phyloP scores from a whole-genome alignment of 495 filamentous ascomycete species.

The Aspergillus cavernicola region DNA sequence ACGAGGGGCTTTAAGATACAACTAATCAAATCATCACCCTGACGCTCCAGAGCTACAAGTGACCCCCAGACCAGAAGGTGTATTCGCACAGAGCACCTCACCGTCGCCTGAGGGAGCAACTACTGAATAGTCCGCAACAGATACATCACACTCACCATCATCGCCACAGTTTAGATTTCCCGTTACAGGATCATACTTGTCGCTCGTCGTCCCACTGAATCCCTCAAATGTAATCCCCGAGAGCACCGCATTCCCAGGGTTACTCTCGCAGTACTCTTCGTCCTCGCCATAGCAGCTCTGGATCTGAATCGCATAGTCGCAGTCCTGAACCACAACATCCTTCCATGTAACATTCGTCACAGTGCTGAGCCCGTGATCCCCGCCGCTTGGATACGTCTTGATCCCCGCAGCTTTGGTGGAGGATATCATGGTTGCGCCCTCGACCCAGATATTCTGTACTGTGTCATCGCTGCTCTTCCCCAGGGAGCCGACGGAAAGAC shows the following conservation, averaged over 20 bases:
- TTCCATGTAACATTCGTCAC: constrained; percentile 43
- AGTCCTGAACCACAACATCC: constrained; percentile 32
- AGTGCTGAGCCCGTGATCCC: constrained; percentile 11
- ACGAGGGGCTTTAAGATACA: too few relatives aligned
- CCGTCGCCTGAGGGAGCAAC: constrained; percentile 29
- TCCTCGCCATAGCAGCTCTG: constrained; percentile 46
- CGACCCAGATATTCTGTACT: constrained; percentile 38
- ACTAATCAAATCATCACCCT: constrained; percentile 19
- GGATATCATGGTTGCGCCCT: constrained; percentile 36
- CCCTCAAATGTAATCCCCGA: constrained; percentile 32
- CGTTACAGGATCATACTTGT: constrained; percentile 34
- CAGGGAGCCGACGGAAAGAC: constrained; percentile 38
- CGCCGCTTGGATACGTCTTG: constrained; percentile 40
- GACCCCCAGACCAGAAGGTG: constrained; percentile 29
- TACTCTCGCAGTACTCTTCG: constrained; percentile 32
- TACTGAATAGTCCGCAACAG: constrained; percentile 30
- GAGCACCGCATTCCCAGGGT: constrained; percentile 34
- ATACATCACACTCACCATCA: constrained; percentile 36
- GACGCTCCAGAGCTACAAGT: constrained; percentile 39
- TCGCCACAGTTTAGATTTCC: constrained; percentile 40
- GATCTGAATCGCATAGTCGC: constrained; percentile 47
- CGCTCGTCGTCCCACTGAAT: constrained; percentile 39
- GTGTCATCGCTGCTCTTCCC: constrained; percentile 29
- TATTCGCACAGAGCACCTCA: constrained; percentile 40
- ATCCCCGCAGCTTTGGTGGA: constrained; percentile 44